These are phyloP conservation scores for Hirschioporus abietinus DNA, from an alignment of 768 basidiomycete genomes.

Conservation along the genomic window DNA sequence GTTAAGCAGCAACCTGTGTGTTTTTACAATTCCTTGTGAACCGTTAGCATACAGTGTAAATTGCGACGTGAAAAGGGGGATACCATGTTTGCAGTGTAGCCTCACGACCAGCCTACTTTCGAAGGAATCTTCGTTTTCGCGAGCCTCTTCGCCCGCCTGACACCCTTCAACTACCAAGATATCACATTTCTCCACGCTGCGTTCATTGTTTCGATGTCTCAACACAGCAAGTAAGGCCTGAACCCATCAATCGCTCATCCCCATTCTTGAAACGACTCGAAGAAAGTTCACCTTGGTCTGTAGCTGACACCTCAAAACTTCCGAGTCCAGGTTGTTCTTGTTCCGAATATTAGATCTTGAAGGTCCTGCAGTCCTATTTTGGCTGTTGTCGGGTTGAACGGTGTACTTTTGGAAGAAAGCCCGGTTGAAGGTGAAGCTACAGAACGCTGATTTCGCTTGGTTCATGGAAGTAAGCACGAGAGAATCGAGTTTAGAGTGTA, in stretches of 20 bases:
- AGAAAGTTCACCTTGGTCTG: conserved; percentile 51
- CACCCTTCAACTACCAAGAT: conserved; percentile 59
- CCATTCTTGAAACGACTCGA: not conserved
- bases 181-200: conserved; percentile 72
- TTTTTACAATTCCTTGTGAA: conserved; percentile 67
- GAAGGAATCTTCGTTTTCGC: conserved; percentile 46
- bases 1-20: conserved; percentile 64
- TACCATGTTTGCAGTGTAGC: conserved; percentile 81
- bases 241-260: conserved; percentile 4
- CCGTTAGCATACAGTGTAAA: conserved; percentile 10
- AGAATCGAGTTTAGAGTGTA: conserved; percentile 56
- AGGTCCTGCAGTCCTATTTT: conserved; percentile 12
- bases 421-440: conserved; percentile 64
- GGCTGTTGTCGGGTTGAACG: conserved; percentile 25
- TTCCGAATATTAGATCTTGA: conserved; percentile 3
- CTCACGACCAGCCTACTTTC: conserved; percentile 71
- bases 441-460: conserved; percentile 77
- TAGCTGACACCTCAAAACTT: conserved; percentile 56
- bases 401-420: conserved; percentile 69
- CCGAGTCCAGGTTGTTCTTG: conserved; percentile 29
- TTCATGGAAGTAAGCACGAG: conserved; percentile 72
- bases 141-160: conserved; percentile 18
- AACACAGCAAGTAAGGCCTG: conserved; percentile 70
- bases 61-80: not conserved
- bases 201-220: conserved; percentile 70